Conservation (phyloP, 2,329 filamentous ascomycete species). For the Penicillium hordei region DNA sequence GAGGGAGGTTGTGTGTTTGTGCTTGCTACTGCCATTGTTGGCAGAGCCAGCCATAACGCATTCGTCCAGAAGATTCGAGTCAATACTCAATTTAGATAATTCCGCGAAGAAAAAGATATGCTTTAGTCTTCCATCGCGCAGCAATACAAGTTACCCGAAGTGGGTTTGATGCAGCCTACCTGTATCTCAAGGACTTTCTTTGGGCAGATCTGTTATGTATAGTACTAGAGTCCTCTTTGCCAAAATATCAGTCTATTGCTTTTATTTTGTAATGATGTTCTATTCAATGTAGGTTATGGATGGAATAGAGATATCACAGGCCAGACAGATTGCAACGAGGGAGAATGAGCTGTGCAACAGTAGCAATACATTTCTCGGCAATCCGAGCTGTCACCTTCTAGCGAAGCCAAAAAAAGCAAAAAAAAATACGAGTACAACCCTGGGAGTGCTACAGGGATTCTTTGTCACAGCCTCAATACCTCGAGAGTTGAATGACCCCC, state of each 20-base stretch:
- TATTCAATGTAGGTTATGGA: too few relatives aligned
- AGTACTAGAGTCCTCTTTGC: not conserved
- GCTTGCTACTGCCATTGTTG: conserved; percentile 9
- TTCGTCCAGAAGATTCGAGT: conserved; percentile 9
- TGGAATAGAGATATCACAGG: not conserved
- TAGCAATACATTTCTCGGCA: not conserved
- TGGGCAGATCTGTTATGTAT: too few relatives aligned
- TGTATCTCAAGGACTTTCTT: not conserved
- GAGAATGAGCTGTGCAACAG: not conserved
- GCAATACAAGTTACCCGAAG: not conserved
- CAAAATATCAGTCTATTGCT: not conserved
- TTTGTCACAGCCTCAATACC: not conserved
- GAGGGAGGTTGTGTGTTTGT: conserved; percentile 9
- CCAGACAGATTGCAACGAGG: not conserved
- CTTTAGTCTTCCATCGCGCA: too few relatives aligned
- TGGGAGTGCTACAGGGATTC: not conserved
- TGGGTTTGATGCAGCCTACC: not conserved
- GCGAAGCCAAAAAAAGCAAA: not conserved
- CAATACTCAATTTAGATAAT: not conserved
- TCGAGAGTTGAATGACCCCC: not conserved
- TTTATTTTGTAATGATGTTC: not conserved
- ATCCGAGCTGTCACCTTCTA: not conserved
- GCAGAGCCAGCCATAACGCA: conserved; percentile 11
- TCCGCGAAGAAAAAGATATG: not conserved
- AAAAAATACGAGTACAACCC: not conserved